Evolutionary conservation across 345 rosid species (phyloP).

Genomic region (Aquilaria sinensis): DNA sequence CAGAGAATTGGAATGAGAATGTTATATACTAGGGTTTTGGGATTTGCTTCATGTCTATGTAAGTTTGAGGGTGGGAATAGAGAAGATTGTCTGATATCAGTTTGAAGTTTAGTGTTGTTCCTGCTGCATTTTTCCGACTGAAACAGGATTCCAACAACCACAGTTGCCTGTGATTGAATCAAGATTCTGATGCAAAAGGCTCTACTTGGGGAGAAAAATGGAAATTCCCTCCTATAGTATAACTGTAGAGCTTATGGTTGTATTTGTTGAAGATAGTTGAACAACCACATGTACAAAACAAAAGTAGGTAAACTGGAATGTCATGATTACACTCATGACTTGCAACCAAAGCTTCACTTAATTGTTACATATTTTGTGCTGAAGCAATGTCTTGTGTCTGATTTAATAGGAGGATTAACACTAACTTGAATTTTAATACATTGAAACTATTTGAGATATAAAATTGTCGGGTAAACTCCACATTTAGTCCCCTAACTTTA

Average conservation of each 20-base stretch:
- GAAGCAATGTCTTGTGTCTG: slow-evolving; percentile 1
- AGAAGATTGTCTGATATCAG: too few species aligned
- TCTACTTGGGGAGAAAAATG: background rate
- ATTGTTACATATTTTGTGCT: background rate
- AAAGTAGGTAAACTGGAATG: background rate
- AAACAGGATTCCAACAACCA: too few species aligned
- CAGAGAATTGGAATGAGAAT: too few species aligned
- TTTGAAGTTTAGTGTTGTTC: too few species aligned
- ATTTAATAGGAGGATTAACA: background rate
- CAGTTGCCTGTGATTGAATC: too few species aligned
- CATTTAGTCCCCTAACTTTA: too few species aligned
- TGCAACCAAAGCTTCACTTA: slow-evolving; percentile 6
- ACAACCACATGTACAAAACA: background rate
- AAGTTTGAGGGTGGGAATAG: too few species aligned
- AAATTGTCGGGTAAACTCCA: too few species aligned
- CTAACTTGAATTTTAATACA: background rate
- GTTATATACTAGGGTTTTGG: too few species aligned
- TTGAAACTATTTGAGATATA: background rate
- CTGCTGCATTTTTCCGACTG: too few species aligned
- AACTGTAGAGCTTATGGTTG: background rate
- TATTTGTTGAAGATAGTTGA: background rate
- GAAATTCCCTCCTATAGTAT: too few species aligned
- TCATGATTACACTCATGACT: background rate
- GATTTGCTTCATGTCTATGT: too few species aligned
- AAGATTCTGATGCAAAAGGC: background rate